Conservation (phyloP, 2,329 filamentous ascomycete genomes). For the Cryoendolithus antarcticus region DNA sequence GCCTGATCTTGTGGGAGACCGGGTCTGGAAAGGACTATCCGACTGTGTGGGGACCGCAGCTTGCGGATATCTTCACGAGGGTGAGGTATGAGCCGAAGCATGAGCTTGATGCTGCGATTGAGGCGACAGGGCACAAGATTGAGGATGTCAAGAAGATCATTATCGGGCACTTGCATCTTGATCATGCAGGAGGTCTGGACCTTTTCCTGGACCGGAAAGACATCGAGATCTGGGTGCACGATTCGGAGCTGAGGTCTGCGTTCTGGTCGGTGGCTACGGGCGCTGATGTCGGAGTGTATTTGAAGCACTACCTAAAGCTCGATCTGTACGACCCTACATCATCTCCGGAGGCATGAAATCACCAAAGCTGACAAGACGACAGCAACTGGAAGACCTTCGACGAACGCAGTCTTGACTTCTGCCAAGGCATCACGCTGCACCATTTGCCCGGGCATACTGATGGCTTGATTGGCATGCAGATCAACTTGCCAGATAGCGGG, state of each 20-base stretch:
- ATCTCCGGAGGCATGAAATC: background rate
- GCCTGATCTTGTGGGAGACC: slow-evolving; percentile 35
- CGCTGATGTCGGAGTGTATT: slow-evolving; percentile 23
- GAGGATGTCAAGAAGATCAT: slow-evolving; percentile 27
- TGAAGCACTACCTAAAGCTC: slow-evolving; percentile 23
- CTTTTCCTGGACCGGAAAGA: slow-evolving; percentile 23
- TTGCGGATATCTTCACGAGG: slow-evolving; percentile 22
- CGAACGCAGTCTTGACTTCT: slow-evolving; percentile 23
- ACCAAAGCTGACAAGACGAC: background rate
- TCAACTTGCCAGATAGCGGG: slow-evolving; percentile 23
- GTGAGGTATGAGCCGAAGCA: slow-evolving; percentile 23
- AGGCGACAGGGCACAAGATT: slow-evolving; percentile 22
- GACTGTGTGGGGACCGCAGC: slow-evolving; percentile 21
- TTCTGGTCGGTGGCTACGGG: slow-evolving; percentile 25
- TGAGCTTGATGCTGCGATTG: slow-evolving; percentile 23
- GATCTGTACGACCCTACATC: slow-evolving; percentile 14
- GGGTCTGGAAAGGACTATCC: slow-evolving; percentile 33
- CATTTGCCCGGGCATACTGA: slow-evolving; percentile 26
- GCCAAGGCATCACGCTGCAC: slow-evolving; percentile 25
- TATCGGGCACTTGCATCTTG: slow-evolving; percentile 25
- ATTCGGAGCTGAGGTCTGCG: slow-evolving; percentile 20
- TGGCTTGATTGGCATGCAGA: slow-evolving; percentile 24
- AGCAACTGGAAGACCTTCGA: slow-evolving; percentile 27
- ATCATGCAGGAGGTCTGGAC: slow-evolving; percentile 24
- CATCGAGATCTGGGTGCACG: slow-evolving; percentile 25